Evolutionary conservation across 495 filamentous ascomycete species (phyloP), one percentile per base, ranked within the genome.

Genomic region (Hypomontagnella submonticulosa): DNA sequence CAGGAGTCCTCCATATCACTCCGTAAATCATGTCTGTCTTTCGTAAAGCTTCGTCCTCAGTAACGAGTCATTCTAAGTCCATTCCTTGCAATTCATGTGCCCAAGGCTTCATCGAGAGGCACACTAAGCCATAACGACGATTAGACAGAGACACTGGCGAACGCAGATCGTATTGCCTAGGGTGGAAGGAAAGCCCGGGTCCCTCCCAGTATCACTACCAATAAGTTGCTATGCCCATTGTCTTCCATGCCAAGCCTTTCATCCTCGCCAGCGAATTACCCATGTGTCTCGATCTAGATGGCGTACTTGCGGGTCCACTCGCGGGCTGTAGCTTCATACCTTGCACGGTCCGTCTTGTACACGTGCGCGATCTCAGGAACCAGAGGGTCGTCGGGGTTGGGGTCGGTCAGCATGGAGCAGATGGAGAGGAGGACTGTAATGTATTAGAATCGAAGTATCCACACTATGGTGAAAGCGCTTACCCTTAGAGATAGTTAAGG

Each of bases 231-330:
- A 48, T 70, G 62, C 53, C 54, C 52, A 62, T 19, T 52, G 46
- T 52, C 30, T 56, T 34, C 56, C 32, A 30, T 56, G 57, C 54
- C 67, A 49, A 44, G 12, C 56, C 20, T 46, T 43, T 20, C 18
- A 16, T 40, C 48, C 40, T 23, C 41, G 11, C 51, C 49, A 32
- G 49, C 46, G 12, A 41, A 10, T 50, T 23, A 19, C 52, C 37
- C 30, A 13, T 51, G 41, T 32, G 37, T 43, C 37, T 57, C 44
- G 20, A 13, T 46, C 63, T 80, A 93, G 75, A 97, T 94, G 71
- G 95, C 96, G 79, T 98, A 98, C 85, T 98, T 99, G 76, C 94
- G 87, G 57, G 95, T 99, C 95, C 96, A 98, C 80, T 99, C 95
- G 73, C 95, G 87, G 57, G 95, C 95, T 61, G 93, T 97, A 56